A percentile compares a stretch with the other conserved stretches of the same genome.
Evolutionary conservation across 306 rosid genomes (phyloP).

Genomic region (barrel medic (Medicago truncatula)): DNA sequence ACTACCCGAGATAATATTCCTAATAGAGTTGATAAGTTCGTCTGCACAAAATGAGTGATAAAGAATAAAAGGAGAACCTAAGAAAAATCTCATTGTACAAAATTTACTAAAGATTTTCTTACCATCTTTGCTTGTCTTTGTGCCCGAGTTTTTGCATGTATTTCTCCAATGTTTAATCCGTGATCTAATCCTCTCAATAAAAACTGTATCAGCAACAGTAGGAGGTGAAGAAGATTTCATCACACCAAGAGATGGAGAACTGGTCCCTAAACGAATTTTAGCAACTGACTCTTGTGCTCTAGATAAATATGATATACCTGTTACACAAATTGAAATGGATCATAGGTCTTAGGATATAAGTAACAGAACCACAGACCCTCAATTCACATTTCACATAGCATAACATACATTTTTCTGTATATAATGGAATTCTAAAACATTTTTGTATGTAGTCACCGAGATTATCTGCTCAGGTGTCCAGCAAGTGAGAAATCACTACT

Average conservation of each 20-base stretch:
- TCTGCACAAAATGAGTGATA: constrained; percentile 55
- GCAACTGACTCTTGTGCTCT: constrained; percentile 78
- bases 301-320: constrained; percentile 91
- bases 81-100: constrained; percentile 9
- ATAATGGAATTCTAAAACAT: constrained; percentile 17
- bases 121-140: constrained; percentile 59
- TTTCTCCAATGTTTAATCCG: constrained; percentile 70
- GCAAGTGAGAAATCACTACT: not conserved
- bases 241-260: constrained; percentile 36
- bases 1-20: constrained; percentile 61
- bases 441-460: constrained; percentile 8
- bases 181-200: constrained; percentile 70
- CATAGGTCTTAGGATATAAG: constrained; percentile 4
- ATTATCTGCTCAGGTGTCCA: not conserved
- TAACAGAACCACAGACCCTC: constrained; percentile 14
- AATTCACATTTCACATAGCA: constrained; percentile 28
- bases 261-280: constrained; percentile 56
- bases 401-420: constrained; percentile 10
- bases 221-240: constrained; percentile 51
- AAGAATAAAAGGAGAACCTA: constrained; percentile 26
- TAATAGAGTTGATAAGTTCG: constrained; percentile 60
- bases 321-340: constrained; percentile 28
- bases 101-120: constrained; percentile 37
- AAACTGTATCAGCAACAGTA: constrained; percentile 72
- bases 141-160: constrained; percentile 47